Base-by-base conservation (phyloP, 495 filamentous ascomycete genomes). In the Neurospora discreta region DNA sequence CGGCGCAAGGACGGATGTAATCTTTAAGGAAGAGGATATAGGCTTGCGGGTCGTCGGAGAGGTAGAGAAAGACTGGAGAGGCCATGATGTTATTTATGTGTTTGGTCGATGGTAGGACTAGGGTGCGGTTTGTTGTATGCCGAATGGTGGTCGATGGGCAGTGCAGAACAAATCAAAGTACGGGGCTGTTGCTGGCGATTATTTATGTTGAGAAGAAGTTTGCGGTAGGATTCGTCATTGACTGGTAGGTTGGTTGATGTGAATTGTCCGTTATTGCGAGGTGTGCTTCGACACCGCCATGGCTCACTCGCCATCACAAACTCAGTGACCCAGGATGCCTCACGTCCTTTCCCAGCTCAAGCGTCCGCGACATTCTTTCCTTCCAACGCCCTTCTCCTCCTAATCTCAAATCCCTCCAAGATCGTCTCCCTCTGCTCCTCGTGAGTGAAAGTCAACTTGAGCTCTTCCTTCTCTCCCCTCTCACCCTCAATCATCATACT, bases 391-490 rank as follows among this genome's bases (percentile, higher is more conserved):
- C 18, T 73, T 38, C 70, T 73, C 43, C 75, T 80, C 65, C 72
- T 74, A 26, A 77, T 23, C 70, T 73, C 46, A 60, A 83, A 85
- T 3, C 77, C 78, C 60, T 78, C 74, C 65, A 76, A 42, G 20
- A 84, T 76, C 0, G 71, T 68, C 18, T 67, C 38, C 71, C 69
- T 70, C 69, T 82, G 81, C 1, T 72, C 69, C 20, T 71, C 67
- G 4, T 73, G 75, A 3, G 82, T 84, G 71, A 82, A 82, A 68
- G 41, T 39, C 16, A 85, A 58, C 20, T 73, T 70, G 16, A 81
- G 72, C n/a, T 78, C 78, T 44, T 74, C 75, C 7, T 20, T 71
- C 6, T 30, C 52, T 1, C 13, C 39, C 43, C 60, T 58, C 1
- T 10, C n/a, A 20, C 3, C 30, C 1, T 68, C 70, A 10, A 1